Conservation (phyloP, 768 basidiomycete species). For the Leccinum fibrillosum region DNA sequence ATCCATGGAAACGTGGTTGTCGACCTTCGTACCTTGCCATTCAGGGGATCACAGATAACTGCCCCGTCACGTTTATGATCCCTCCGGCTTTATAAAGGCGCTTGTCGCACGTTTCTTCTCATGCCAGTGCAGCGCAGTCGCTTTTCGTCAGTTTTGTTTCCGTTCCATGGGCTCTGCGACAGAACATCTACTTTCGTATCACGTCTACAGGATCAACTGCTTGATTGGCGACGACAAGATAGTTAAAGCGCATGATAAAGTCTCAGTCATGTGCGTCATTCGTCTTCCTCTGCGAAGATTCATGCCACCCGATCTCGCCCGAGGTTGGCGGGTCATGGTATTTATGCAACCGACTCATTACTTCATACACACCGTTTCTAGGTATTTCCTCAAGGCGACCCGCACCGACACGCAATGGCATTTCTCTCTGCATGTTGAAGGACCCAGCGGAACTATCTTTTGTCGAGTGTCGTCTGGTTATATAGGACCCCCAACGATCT, state of each 20-base stretch:
- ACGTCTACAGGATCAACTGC: slow-evolving; percentile 25
- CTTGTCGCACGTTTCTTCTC: background rate
- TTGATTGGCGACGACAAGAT: slow-evolving; percentile 25
- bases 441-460: slow-evolving; percentile 17
- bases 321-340: background rate
- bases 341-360: background rate
- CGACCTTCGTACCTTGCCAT: background rate
- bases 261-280: slow-evolving; percentile 17
- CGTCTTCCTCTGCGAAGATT: background rate
- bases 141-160: background rate
- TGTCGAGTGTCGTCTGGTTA: slow-evolving; percentile 23
- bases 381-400: slow-evolving; percentile 22
- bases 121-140: background rate
- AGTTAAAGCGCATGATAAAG: slow-evolving; percentile 25
- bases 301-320: background rate
- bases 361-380: slow-evolving; percentile 1
- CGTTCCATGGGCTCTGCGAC: background rate
- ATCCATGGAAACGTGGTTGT: background rate
- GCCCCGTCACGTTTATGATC: background rate
- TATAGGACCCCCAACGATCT: slow-evolving; percentile 11
- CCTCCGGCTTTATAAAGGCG: background rate
- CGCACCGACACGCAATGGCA: slow-evolving; percentile 20
- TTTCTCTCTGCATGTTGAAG: slow-evolving; percentile 16
- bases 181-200: slow-evolving; percentile 16
- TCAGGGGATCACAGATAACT: background rate